Base-by-base conservation (phyloP, 1,284 basidiomycete genomes). In the Ustilago curta region DNA sequence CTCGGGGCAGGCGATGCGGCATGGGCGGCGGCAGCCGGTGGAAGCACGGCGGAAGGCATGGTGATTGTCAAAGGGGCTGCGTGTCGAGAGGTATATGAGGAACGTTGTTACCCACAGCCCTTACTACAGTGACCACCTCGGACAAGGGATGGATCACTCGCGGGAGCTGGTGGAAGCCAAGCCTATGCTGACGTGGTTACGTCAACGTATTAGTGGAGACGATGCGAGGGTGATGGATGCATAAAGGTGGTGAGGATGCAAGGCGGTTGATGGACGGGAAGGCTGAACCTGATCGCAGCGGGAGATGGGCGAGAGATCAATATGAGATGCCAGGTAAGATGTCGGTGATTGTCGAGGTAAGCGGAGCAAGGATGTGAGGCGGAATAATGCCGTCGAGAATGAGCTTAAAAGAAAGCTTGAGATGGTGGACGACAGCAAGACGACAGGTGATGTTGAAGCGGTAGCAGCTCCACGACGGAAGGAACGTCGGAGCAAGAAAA, bases 21-120 rank as follows among this genome's bases (percentile, higher is more conserved):
- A 14, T 18, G 42, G 48, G 60, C 60, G n/a, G 57, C 31, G 14
- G 42, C 25, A 8, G 55, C 35, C 14, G 63, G 7, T 12, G 50
- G 39, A 37, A 62, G 50, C 1, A 71, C 55, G 14, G 62, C 47
- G 49, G 69, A 48, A 12, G 69, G 69, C 69, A 71, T 71, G 16
- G n/a, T 61, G 62, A 18, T 11, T 21, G 42, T 8, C 25, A 44
- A 2, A 21, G 27, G 53, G 35, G 12, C 4, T n/a, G 19, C 11
- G 32, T 14, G 21, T 19, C 35, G 35, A 37, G 35, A 37, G 35
- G 35, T 37, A 37, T 14, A 16, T 14, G 14, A 16, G 35, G 35
- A 37, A 37, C 14, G 35, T 37, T 37, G 35, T 37, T 27, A 4
- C 35, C 14, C 16, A 37, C 35, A 14, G 23, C 32, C 14, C 35